Percentiles rank a stretch among this genome's conserved stretches.
Evolutionary conservation across 2,329 filamentous ascomycete species (phyloP).

Genomic region (Thyridium curvatum): DNA sequence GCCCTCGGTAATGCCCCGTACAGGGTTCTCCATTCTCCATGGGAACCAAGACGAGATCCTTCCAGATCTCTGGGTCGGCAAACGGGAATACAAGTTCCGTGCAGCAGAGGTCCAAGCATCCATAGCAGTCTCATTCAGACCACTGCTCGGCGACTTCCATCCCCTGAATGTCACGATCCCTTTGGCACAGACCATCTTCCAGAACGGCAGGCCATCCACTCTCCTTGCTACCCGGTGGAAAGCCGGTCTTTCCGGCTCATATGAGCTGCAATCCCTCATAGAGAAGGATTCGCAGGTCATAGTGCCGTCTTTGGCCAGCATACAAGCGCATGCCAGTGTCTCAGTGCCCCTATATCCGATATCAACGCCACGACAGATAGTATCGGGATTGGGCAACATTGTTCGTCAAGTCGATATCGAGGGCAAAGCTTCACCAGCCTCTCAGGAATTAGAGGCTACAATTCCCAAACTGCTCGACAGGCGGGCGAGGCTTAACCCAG

Average conservation of each 20-base stretch:
- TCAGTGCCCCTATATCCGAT: conserved; percentile 51
- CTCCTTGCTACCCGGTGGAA: conserved; percentile 40
- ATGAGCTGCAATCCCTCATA: conserved; percentile 14
- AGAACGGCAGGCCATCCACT: conserved; percentile 58
- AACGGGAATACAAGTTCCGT: neutral
- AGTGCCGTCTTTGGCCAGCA: conserved; percentile 7
- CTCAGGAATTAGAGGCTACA: conserved; percentile 61
- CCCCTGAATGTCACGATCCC: conserved; percentile 47
- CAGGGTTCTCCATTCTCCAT: conserved; percentile 47
- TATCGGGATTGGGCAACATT: conserved; percentile 71
- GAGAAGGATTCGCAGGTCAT: conserved; percentile 32
- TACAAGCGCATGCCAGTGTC: conserved; percentile 2
- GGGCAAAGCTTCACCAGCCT: conserved; percentile 51
- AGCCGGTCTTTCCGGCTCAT: conserved; percentile 4
- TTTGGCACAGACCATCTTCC: conserved; percentile 72
- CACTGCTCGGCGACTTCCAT: conserved; percentile 10
- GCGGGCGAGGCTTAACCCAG: conserved; percentile 16
- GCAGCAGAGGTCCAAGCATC: conserved; percentile 26
- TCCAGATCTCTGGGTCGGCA: conserved; percentile 34
- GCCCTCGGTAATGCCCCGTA: conserved; percentile 19
- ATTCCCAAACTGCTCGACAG: conserved; percentile 53
- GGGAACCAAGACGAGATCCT: conserved; percentile 33
- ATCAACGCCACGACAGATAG: conserved; percentile 55
- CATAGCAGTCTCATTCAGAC: conserved; percentile 32
- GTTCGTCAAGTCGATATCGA: conserved; percentile 54